Conservation (phyloP, 148 eudicot genomes). For the Chenopodium berlandieri region DNA sequence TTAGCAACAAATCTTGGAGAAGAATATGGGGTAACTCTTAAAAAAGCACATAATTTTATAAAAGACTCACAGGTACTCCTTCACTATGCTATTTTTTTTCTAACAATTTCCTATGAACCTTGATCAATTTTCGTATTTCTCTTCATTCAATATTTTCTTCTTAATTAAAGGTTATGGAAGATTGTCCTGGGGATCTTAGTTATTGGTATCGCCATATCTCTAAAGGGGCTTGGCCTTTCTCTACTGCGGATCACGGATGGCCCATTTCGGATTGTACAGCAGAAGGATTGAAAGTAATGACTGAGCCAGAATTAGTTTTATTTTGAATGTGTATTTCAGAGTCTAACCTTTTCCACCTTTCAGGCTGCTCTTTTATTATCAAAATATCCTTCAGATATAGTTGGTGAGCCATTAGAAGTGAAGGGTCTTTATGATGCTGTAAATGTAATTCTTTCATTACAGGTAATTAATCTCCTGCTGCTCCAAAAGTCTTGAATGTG, state of each 20-base stretch:
- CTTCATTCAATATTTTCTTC: slow-evolving; percentile 25
- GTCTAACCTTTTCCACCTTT: slow-evolving; percentile 18
- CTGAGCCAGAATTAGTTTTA: not conserved
- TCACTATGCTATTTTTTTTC: not conserved
- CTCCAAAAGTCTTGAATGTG: not conserved
- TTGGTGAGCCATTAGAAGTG: slow-evolving; percentile 77
- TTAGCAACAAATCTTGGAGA: slow-evolving; percentile 64
- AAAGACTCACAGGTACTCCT: slow-evolving; percentile 70
- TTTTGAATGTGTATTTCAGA: slow-evolving; percentile 3
- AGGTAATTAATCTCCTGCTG: slow-evolving; percentile 46
- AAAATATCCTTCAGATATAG: slow-evolving; percentile 63
- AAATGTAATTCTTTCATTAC: slow-evolving; percentile 78
- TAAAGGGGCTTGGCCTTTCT: slow-evolving; percentile 99
- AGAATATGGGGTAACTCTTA: slow-evolving; percentile 64
- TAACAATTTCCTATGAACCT: not conserved
- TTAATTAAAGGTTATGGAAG: slow-evolving; percentile 62
- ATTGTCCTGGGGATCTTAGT: slow-evolving; percentile 79
- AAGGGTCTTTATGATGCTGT: slow-evolving; percentile 70
- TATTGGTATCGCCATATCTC: slow-evolving; percentile 95
- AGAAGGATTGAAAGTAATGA: slow-evolving; percentile 88
- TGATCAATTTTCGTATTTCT: slow-evolving; percentile 11
- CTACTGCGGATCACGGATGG: slow-evolving; percentile 98
- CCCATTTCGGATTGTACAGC: slow-evolving; percentile 97
- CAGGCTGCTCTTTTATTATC: slow-evolving; percentile 78
- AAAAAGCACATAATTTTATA: slow-evolving; percentile 68